phyloP scores from a whole-genome alignment of 2,329 filamentous ascomycete species.

The Davidsoniella eucalypti region DNA sequence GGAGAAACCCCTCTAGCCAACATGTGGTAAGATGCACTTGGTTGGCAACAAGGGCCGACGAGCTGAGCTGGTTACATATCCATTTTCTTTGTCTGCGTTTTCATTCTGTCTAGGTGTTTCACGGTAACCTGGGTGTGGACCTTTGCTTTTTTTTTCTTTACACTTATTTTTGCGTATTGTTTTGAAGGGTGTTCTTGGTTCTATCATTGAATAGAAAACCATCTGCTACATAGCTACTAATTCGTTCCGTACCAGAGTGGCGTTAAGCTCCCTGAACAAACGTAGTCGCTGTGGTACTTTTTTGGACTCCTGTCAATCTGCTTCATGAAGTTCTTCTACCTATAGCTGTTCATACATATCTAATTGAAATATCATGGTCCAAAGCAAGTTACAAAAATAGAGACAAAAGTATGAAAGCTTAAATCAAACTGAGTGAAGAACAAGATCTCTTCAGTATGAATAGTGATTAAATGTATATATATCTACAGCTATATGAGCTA shows the following conservation, averaged over 20 bases:
- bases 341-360: too few relatives aligned
- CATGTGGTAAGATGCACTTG: too few relatives aligned
- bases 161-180: background rate
- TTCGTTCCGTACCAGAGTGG: too few relatives aligned
- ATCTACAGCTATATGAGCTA: constrained; percentile 21
- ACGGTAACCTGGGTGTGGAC: constrained; percentile 5
- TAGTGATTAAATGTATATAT: background rate
- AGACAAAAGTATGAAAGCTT: background rate
- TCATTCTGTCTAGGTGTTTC: constrained; percentile 8
- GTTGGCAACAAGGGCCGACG: too few relatives aligned
- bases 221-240: too few relatives aligned
- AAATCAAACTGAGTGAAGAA: background rate
- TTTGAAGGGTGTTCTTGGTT: background rate
- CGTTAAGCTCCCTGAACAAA: too few relatives aligned
- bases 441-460: background rate
- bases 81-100: constrained; percentile 1
- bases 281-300: too few relatives aligned
- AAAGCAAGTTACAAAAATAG: background rate
- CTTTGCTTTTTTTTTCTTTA: background rate
- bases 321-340: too few relatives aligned
- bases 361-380: background rate
- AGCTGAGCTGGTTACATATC: too few relatives aligned
- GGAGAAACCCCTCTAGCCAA: too few relatives aligned
- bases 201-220: background rate
- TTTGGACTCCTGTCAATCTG: too few relatives aligned